These are phyloP conservation scores for Capronia coronata DNA, from an alignment of 2,329 filamentous ascomycete species.

Conservation along the genomic window DNA sequence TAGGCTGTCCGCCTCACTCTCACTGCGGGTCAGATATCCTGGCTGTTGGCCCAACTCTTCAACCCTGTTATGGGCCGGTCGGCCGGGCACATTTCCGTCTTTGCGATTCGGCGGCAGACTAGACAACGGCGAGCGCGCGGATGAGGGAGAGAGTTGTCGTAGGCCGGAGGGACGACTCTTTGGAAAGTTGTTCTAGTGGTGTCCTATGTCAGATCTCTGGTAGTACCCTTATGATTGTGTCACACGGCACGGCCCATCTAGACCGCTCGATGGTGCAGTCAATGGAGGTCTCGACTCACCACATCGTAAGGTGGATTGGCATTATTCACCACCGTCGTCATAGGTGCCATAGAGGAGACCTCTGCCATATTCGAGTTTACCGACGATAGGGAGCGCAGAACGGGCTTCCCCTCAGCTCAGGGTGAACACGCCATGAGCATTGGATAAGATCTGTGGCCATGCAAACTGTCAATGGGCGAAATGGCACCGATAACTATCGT, in stretches of 20 bases:
- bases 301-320: constrained; percentile 11
- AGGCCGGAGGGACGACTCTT: constrained; percentile 14
- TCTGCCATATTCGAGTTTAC: constrained; percentile 16
- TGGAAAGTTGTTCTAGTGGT: constrained; percentile 16
- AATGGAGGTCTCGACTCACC: constrained; percentile 2
- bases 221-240: background rate
- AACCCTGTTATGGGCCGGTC: constrained; percentile 22
- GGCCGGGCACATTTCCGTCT: constrained; percentile 18
- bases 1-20: constrained; percentile 36
- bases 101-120: constrained; percentile 22
- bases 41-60: constrained; percentile 31
- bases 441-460: constrained; percentile 8
- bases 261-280: background rate
- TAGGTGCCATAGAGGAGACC: constrained; percentile 13
- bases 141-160: constrained; percentile 18
- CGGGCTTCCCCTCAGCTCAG: constrained; percentile 16
- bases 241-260: constrained; percentile 1
- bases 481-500: background rate
- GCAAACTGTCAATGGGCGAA: background rate
- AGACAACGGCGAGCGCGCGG: constrained; percentile 20
- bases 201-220: constrained; percentile 14
- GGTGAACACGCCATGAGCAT: constrained; percentile 20
- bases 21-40: constrained; percentile 33
- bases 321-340: constrained; percentile 15
- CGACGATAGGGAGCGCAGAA: constrained; percentile 5